phyloP scores from a whole-genome alignment of 768 basidiomycete genomes.

The Suillus tomentosus region DNA sequence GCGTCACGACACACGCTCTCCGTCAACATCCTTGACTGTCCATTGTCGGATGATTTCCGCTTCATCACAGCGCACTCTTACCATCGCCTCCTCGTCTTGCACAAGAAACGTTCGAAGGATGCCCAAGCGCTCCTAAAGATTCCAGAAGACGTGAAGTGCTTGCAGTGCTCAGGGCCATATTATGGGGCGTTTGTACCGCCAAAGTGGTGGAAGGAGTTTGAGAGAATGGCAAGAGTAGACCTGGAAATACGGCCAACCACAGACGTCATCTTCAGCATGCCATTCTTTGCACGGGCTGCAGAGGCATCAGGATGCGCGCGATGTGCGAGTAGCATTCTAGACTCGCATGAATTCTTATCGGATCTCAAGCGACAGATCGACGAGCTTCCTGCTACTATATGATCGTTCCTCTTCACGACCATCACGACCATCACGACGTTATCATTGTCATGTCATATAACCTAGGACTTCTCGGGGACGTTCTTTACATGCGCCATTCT shows the following conservation, averaged over 20 bases:
- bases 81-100: constrained; percentile 62
- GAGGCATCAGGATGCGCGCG: constrained; percentile 54
- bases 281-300: constrained; percentile 57
- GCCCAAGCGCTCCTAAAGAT: constrained; percentile 50
- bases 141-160: constrained; percentile 58
- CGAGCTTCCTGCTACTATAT: constrained; percentile 47
- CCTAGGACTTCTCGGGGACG: background rate
- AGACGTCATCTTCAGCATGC: constrained; percentile 59
- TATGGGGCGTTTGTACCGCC: constrained; percentile 52
- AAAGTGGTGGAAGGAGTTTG: constrained; percentile 71
- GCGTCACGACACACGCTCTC: constrained; percentile 62
- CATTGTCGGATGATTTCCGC: constrained; percentile 62
- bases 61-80: constrained; percentile 71
- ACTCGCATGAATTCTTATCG: constrained; percentile 57
- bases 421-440: constrained; percentile 3
- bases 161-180: constrained; percentile 61
- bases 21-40: constrained; percentile 54
- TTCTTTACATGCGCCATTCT: background rate
- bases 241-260: constrained; percentile 56
- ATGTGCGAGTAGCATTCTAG: constrained; percentile 68
- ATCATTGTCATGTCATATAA: background rate
- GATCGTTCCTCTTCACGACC: constrained; percentile 12
- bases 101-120: constrained; percentile 51
- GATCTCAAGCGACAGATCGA: constrained; percentile 61
- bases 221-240: constrained; percentile 58